Conservation (phyloP, 1,139 yeast species). For the Sugiyamaella japonica region DNA sequence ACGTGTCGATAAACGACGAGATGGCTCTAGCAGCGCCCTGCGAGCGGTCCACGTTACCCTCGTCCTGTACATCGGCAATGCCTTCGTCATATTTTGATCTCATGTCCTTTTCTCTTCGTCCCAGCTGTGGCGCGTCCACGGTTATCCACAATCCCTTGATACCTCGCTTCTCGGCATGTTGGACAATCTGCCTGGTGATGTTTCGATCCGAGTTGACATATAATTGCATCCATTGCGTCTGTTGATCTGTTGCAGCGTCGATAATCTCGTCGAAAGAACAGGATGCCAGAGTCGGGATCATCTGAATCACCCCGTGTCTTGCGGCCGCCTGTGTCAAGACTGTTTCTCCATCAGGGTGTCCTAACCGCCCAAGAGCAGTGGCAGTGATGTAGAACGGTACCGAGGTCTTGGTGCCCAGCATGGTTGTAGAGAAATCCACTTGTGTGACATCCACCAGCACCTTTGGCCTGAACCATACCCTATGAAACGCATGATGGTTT, state of each 20-base stretch:
- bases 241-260: slow-evolving; percentile 50
- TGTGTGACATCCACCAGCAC: slow-evolving; percentile 70
- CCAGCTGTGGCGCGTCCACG: slow-evolving; percentile 93
- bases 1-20: slow-evolving; percentile 81
- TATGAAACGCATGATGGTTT: slow-evolving; percentile 83
- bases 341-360: slow-evolving; percentile 57
- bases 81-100: slow-evolving; percentile 63
- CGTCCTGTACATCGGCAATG: slow-evolving; percentile 50
- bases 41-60: slow-evolving; percentile 55
- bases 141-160: slow-evolving; percentile 79
- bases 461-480: slow-evolving; percentile 81
- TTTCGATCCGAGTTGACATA: slow-evolving; percentile 76
- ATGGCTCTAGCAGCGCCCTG: slow-evolving; percentile 91
- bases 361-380: slow-evolving; percentile 57
- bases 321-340: slow-evolving; percentile 53
- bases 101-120: slow-evolving; percentile 77
- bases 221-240: slow-evolving; percentile 86
- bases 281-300: slow-evolving; percentile 59
- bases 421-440: slow-evolving; percentile 53
- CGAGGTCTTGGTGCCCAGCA: slow-evolving; percentile 50
- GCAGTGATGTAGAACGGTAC: slow-evolving; percentile 61
- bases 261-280: slow-evolving; percentile 58
- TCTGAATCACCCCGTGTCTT: slow-evolving; percentile 51
- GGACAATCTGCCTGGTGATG: slow-evolving; percentile 58
- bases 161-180: slow-evolving; percentile 74